These are phyloP conservation scores for Oryza brachyantha DNA, from an alignment of 176 grass and related monocot genomes.

Conservation along the genomic window DNA sequence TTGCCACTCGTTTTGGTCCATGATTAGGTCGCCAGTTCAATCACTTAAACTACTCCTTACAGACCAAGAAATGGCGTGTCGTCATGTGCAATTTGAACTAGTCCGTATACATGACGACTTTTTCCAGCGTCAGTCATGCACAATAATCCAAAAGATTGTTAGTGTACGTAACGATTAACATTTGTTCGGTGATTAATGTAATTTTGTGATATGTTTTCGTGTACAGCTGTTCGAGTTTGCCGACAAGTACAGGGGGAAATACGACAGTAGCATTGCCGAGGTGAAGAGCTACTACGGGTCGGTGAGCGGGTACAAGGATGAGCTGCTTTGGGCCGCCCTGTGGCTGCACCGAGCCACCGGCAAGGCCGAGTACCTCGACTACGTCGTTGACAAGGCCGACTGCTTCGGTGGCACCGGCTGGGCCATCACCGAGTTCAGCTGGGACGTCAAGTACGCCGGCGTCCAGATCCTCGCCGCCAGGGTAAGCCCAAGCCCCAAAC, in stretches of 20 bases:
- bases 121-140: conserved; percentile 11
- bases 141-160: not conserved
- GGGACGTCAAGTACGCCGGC: conserved; percentile 91
- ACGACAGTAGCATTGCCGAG: conserved; percentile 73
- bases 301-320: conserved; percentile 80
- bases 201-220: not conserved
- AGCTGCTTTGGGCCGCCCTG: conserved; percentile 79
- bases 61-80: conserved; percentile 42
- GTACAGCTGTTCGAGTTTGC: conserved; percentile 71
- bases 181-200: not conserved
- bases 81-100: conserved; percentile 36
- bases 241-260: conserved; percentile 70
- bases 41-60: conserved; percentile 30
- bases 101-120: conserved; percentile 19
- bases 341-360: conserved; percentile 83
- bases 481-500: conserved; percentile 30
- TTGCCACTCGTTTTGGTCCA: conserved; percentile 26
- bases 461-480: conserved; percentile 75
- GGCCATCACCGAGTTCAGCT: conserved; percentile 90
- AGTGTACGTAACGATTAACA: not conserved
- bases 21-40: conserved; percentile 60
- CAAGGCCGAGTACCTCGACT: conserved; percentile 52
- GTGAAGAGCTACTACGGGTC: conserved; percentile 92
- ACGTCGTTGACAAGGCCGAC: conserved; percentile 61
- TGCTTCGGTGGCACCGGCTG: conserved; percentile 68